These are phyloP conservation scores for Stenocarpella maydis DNA, from an alignment of 2,329 filamentous ascomycete genomes.

Conservation along the genomic window DNA sequence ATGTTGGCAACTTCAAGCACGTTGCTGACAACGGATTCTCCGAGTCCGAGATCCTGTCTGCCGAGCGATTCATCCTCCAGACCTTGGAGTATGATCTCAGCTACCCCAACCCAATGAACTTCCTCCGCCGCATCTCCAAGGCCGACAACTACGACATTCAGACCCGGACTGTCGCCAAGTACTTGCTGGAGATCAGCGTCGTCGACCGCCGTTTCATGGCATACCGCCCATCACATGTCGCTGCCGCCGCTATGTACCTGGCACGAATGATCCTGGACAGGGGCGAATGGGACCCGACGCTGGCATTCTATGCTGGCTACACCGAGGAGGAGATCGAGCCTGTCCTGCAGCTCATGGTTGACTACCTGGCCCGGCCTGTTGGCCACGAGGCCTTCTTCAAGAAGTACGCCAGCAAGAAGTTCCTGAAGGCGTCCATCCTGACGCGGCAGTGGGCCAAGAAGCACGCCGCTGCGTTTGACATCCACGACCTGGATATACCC, in stretches of 20 bases:
- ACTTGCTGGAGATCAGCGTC: conserved; percentile 95
- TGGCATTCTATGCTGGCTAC: conserved; percentile 93
- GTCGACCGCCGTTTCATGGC: conserved; percentile 93
- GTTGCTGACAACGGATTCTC: conserved; percentile 97
- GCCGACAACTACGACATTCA: conserved; percentile 99
- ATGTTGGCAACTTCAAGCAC: conserved; percentile 96
- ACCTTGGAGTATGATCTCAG: conserved; percentile 96
- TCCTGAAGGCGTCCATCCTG: conserved; percentile 94
- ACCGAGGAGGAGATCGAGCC: conserved; percentile 91
- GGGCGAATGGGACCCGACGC: conserved; percentile 89
- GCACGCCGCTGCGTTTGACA: conserved; percentile 66
- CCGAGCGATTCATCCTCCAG: conserved; percentile 92
- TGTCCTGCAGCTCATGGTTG: conserved; percentile 92
- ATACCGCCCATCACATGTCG: conserved; percentile 88
- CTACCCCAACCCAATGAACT: conserved; percentile 99
- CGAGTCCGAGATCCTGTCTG: conserved; percentile 93
- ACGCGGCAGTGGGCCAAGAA: conserved; percentile 94
- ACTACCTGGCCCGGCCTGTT: conserved; percentile 91
- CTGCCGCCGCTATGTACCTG: conserved; percentile 94
- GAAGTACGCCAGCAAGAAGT: conserved; percentile 99
- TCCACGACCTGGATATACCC: conserved; percentile 56
- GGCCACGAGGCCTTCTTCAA: conserved; percentile 98
- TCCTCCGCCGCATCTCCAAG: conserved; percentile 97
- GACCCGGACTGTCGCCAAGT: conserved; percentile 96
- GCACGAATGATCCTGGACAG: conserved; percentile 89